These are phyloP conservation scores for Knufia petricola DNA, from an alignment of 2,329 filamentous ascomycete species.

Conservation along the genomic window DNA sequence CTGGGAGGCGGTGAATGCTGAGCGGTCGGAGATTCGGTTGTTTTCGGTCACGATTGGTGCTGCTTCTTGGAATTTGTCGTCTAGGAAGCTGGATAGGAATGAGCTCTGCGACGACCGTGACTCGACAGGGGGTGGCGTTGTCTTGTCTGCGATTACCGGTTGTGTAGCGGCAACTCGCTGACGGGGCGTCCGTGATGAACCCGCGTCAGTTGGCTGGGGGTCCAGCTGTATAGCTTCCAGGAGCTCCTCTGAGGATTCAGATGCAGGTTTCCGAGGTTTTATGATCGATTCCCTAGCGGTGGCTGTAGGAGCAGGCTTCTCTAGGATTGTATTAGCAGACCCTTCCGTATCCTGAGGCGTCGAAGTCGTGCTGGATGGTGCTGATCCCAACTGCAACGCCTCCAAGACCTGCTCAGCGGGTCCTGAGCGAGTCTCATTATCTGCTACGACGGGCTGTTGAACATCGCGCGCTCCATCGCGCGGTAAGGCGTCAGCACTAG, in stretches of 20 bases:
- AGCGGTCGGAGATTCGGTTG: constrained; percentile 4
- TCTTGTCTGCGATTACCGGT: neutral
- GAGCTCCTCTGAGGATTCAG: too few relatives aligned
- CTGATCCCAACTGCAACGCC: too few relatives aligned
- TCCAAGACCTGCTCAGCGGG: too few relatives aligned
- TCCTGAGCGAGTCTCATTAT: neutral
- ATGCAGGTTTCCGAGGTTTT: too few relatives aligned
- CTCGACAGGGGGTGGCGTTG: neutral
- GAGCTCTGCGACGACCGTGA: neutral
- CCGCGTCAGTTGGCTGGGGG: too few relatives aligned
- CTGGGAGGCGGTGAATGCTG: neutral
- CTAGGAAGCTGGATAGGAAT: neutral
- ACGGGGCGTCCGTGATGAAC: too few relatives aligned
- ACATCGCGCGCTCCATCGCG: neutral
- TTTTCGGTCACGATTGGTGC: neutral
- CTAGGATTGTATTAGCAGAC: neutral
- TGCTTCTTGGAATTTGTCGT: neutral
- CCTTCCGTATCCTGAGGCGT: too few relatives aligned
- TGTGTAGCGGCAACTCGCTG: neutral
- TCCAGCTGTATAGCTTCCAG: too few relatives aligned
- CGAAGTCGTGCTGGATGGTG: too few relatives aligned
- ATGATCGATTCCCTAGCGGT: too few relatives aligned
- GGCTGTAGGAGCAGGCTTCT: neutral
- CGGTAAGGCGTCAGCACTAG: neutral
- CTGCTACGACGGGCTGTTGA: neutral